Evolutionary conservation across 2,329 filamentous ascomycete genomes (phyloP).

Genomic region (Volutella citrinella): DNA sequence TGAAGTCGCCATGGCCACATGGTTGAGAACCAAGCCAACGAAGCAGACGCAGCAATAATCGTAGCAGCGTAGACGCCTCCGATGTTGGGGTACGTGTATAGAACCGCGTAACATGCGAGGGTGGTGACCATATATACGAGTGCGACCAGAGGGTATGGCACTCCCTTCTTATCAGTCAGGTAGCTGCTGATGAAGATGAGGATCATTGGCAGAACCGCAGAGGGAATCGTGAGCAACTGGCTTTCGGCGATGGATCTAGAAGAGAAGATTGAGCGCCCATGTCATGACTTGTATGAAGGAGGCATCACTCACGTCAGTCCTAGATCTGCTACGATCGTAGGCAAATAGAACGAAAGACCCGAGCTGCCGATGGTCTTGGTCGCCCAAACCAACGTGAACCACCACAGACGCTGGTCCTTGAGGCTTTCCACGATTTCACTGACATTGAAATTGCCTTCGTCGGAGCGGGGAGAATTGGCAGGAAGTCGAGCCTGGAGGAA

Average conservation of each 20-base stretch:
- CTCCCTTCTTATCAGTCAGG: slow-evolving; percentile 38
- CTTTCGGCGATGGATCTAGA: slow-evolving; percentile 40
- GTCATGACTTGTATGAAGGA: neutral
- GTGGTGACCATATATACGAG: slow-evolving; percentile 41
- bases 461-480: slow-evolving; percentile 39
- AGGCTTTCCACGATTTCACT: slow-evolving; percentile 36
- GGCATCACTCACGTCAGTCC: slow-evolving; percentile 34
- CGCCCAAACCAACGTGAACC: slow-evolving; percentile 43
- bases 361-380: slow-evolving; percentile 41
- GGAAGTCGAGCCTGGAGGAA: slow-evolving; percentile 47
- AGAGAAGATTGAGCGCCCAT: neutral
- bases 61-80: slow-evolving; percentile 47
- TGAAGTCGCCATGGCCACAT: slow-evolving; percentile 37
- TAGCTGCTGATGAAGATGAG: slow-evolving; percentile 41
- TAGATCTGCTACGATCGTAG: slow-evolving; percentile 1
- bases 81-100: slow-evolving; percentile 42
- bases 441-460: slow-evolving; percentile 38
- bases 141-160: slow-evolving; percentile 43
- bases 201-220: slow-evolving; percentile 38
- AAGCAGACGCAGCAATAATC: slow-evolving; percentile 40
- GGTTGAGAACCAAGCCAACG: slow-evolving; percentile 43
- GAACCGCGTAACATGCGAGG: slow-evolving; percentile 41
- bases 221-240: slow-evolving; percentile 48
- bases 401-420: slow-evolving; percentile 41
- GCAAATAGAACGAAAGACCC: slow-evolving; percentile 35